Base-by-base conservation (phyloP, 2,329 filamentous ascomycete genomes). In the Tothia fuscella region DNA sequence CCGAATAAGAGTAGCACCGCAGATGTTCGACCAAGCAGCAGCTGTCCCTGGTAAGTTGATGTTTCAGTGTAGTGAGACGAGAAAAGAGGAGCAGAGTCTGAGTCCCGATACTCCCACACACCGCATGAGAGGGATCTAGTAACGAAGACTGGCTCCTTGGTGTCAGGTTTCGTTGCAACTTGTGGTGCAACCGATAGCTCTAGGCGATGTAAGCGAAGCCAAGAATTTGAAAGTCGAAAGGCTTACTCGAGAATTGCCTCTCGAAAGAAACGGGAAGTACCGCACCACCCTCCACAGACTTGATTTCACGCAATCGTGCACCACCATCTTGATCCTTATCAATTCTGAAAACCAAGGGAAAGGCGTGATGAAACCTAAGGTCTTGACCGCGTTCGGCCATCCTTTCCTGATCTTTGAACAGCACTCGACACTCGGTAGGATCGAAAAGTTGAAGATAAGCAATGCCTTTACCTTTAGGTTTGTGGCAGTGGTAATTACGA, bases 1-100 rank as follows among this genome's bases (percentile, higher is more conserved):
- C 45, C 62, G 67, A 9, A 55, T 59, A 7, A 67, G 49, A 17
- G 47, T 53, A 16, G 50, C 47, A 20, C 56, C 53, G 12, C n/a
- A n/a, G n/a, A n/a, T n/a, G n/a, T n/a, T n/a, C n/a, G n/a, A n/a
- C n/a, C n/a, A n/a, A n/a, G n/a, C n/a, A n/a, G n/a, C n/a, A n/a
- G n/a, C n/a, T n/a, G n/a, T n/a, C n/a, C n/a, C n/a, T n/a, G n/a
- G n/a, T 50, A 34, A 67, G 66, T 4, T 40, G 47, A 49, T 59
- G 48, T 5, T 52, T n/a, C n/a, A n/a, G n/a, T n/a, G n/a, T n/a
- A n/a, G n/a, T n/a, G n/a, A n/a, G n/a, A n/a, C 4, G 48, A 47
- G 21, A 48, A 50, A 35, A 32, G 51, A 38, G 46, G 26, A 33
- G 37, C 34, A 16, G 21, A 41, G 26, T 44, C 40, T 44, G 21